Evolutionary conservation across 2,329 filamentous ascomycete species (phyloP), one percentile per base, ranked within the genome.

Genomic region (Colletotrichum sp.): DNA sequence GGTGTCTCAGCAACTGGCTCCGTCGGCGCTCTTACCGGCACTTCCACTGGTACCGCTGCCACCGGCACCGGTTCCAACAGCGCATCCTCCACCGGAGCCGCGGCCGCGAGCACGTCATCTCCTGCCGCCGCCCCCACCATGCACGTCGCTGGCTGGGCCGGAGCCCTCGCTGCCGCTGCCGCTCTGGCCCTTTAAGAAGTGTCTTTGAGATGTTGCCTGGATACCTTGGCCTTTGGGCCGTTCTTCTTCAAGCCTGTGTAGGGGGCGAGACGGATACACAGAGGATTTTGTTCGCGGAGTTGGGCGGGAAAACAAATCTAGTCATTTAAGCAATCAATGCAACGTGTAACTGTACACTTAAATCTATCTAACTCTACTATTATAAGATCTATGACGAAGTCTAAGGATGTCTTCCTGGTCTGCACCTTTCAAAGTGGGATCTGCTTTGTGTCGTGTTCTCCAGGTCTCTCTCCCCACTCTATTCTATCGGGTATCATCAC

Each of bases 121-220:
- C 65, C 72, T 44, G 66, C 77, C 24, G 82, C 81, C 28, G 82
- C 79, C 39, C 73, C 70, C 64, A 81, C 79, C 26, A 76, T 80
- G 59, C 78, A 72, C 15, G 79, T 79, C 16, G 80, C 81, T 39
- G 78, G 81, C 55, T 82, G 81, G n/a, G 77, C 84, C 32, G 80
- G 81, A n/a, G 81, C 79, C 32, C 79, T 81, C 24, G 83, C 80
- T 39, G 81, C 81, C 26, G 75, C 81, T 21, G 80, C 81, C 71
- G 83, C 80, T 26, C 49, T 83, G 6, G 84, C 81, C 57, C 78
- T 86, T 57, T 85, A 81, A 71, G 68, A 10, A 8, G 18, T 21
- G 1, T 7, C 26, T 6, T 34, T 36, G 8, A 15, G 9, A 30
- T 12, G n/a, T 30, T 4, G 15, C n/a, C 18, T 36, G 36, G 36